These are phyloP conservation scores for Dipodascus albidus DNA, from an alignment of 805 yeast species.

Conservation along the genomic window DNA sequence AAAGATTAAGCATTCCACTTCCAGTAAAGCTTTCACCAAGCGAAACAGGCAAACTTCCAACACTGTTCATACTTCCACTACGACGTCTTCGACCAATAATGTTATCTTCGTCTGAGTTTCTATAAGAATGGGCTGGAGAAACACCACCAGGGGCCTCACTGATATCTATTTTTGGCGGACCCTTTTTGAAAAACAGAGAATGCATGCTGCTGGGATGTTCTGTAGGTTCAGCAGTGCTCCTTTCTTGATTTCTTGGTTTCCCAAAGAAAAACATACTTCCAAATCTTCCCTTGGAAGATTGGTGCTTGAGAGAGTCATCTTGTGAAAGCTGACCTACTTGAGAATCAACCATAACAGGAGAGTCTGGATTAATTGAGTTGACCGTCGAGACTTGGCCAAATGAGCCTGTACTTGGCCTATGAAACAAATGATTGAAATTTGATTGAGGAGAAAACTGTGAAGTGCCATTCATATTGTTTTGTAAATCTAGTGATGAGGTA, in stretches of 20 bases:
- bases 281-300: background rate
- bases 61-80: slow-evolving; percentile 13
- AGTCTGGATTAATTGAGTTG: background rate
- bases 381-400: background rate
- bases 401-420: background rate
- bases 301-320: background rate
- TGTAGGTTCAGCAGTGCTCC: background rate
- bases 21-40: background rate
- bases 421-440: background rate
- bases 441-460: slow-evolving; percentile 10
- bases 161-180: background rate
- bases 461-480: background rate
- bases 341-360: background rate
- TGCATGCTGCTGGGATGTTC: background rate
- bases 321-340: background rate
- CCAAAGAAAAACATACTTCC: slow-evolving; percentile 2
- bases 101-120: slow-evolving; percentile 4
- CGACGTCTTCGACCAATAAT: slow-evolving; percentile 13
- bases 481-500: background rate
- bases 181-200: background rate
- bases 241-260: background rate
- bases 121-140: slow-evolving; percentile 6
- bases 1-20: background rate
- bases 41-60: background rate
- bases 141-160: background rate